phyloP scores from a whole-genome alignment of 2,329 filamentous ascomycete species.

The Fusarium neocosmosporiellum region DNA sequence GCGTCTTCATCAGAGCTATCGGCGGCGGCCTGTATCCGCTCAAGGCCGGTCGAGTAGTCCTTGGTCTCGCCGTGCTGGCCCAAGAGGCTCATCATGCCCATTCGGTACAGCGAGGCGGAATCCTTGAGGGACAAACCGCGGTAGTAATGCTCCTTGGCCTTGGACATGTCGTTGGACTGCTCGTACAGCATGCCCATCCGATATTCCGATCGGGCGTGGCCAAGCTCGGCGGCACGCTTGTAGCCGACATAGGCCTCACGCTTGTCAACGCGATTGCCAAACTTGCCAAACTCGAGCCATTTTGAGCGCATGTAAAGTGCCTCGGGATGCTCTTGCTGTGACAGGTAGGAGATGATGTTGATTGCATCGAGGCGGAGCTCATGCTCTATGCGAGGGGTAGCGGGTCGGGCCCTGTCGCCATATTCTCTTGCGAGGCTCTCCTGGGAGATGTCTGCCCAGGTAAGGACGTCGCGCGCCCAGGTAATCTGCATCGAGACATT shows the following conservation, averaged over 20 bases:
- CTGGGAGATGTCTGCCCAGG: slow-evolving; percentile 86
- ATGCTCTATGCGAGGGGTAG: slow-evolving; percentile 88
- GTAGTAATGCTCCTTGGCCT: slow-evolving; percentile 92
- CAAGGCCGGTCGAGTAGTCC: slow-evolving; percentile 80
- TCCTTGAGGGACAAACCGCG: slow-evolving; percentile 82
- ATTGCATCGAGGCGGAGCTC: slow-evolving; percentile 88
- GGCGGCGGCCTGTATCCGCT: slow-evolving; percentile 85
- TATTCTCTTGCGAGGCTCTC: slow-evolving; percentile 78
- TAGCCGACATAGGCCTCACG: slow-evolving; percentile 94
- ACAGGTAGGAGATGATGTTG: slow-evolving; percentile 90
- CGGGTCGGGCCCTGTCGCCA: slow-evolving; percentile 66
- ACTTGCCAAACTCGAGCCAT: slow-evolving; percentile 98
- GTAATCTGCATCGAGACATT: slow-evolving; percentile 96
- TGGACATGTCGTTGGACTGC: slow-evolving; percentile 90
- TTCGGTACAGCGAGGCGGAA: slow-evolving; percentile 85
- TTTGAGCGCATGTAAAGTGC: slow-evolving; percentile 94
- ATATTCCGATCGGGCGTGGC: slow-evolving; percentile 91
- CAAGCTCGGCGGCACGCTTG: slow-evolving; percentile 83
- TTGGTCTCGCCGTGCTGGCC: slow-evolving; percentile 92
- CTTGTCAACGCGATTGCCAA: slow-evolving; percentile 89
- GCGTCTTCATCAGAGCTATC: slow-evolving; percentile 94
- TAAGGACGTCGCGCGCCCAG: slow-evolving; percentile 93
- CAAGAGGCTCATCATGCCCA: slow-evolving; percentile 97
- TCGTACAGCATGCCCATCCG: slow-evolving; percentile 99
- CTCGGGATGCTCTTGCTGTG: slow-evolving; percentile 91